These are phyloP conservation scores for Glarea lozoyensis DNA, from an alignment of 495 filamentous ascomycete species.

Conservation along the genomic window DNA sequence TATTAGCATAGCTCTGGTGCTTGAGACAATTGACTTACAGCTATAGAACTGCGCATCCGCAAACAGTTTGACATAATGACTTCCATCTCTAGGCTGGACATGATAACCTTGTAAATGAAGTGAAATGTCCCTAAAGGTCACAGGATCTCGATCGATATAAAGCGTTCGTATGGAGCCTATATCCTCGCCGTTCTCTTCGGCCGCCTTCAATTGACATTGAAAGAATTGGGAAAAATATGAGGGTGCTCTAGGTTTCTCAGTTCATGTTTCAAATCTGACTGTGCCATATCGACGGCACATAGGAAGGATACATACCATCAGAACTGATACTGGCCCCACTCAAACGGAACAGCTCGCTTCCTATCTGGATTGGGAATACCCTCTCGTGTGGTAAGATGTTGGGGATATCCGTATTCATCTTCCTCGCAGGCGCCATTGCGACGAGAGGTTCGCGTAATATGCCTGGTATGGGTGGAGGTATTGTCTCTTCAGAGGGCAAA, in stretches of 20 bases:
- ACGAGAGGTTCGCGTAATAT: conserved; percentile 9
- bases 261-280: neutral
- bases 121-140: conserved; percentile 81
- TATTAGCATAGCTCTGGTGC: conserved; percentile 7
- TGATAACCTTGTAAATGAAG: conserved; percentile 93
- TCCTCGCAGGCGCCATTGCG: conserved; percentile 5
- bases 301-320: conserved; percentile 62
- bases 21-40: conserved; percentile 35
- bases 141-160: conserved; percentile 92
- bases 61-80: conserved; percentile 84
- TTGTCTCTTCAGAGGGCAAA: neutral
- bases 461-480: conserved; percentile 5
- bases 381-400: conserved; percentile 53
- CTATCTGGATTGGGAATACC: conserved; percentile 91
- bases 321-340: conserved; percentile 93
- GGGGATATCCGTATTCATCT: conserved; percentile 34
- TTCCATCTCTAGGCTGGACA: conserved; percentile 69
- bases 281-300: neutral
- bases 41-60: conserved; percentile 95
- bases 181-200: conserved; percentile 41
- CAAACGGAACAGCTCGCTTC: conserved; percentile 80
- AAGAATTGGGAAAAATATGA: conserved; percentile 98
- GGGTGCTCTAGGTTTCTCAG: conserved; percentile 66
- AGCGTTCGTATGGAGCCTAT: conserved; percentile 50
- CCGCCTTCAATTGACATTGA: conserved; percentile 63